Evolutionary conservation across 306 rosid species (phyloP), one percentile per base, ranked within the genome.

Genomic region (Lathyrus tuberosus): DNA sequence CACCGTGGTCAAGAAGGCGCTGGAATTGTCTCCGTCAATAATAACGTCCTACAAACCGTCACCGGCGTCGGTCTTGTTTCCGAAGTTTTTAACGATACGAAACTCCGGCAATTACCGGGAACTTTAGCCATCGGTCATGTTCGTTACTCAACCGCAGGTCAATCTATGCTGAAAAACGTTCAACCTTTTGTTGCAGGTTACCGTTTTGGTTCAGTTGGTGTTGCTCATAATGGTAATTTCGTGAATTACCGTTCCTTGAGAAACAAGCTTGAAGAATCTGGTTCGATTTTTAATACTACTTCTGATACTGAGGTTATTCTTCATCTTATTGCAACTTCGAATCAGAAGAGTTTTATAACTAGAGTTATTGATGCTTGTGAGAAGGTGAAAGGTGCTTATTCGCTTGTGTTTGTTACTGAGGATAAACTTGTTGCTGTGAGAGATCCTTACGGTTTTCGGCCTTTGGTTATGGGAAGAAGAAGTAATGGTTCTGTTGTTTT

Each of bases 1-100:
- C 99, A 94, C 64, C 99, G 96, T 0, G 99, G 99, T 30, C 99
- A 94, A 33, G 99, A 94, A 76, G 97, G 99, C 2, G 96, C 96
- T 0, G 97, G 95, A 0, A 94, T 94, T 10, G 95, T 94, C 5
- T 22, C 97, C 7, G 95, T 84, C 5, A 16, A 18, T 10, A 48
- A 89, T 35, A 78, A 80, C 73, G 46, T 85, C 4, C 84, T 91
- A 20, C 92, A 85, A 14, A 80, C 89, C 6, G 13, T 86, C 0
- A 94, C 92, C 8, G 92, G 96, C 3, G 91, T 91, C 1, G 99
- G 99, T 5, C 87, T 91, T 0, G 99, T 94, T 44, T 77, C 97
- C 1, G 96, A 94, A 0, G 97, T 94, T 10, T 91, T 94, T 47
- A 77, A 53, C 37, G 75, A 86, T 56, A 31, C 95, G 1, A 87